Evolutionary conservation across 345 rosid genomes (phyloP).

Genomic region (Aegle marmelos): DNA sequence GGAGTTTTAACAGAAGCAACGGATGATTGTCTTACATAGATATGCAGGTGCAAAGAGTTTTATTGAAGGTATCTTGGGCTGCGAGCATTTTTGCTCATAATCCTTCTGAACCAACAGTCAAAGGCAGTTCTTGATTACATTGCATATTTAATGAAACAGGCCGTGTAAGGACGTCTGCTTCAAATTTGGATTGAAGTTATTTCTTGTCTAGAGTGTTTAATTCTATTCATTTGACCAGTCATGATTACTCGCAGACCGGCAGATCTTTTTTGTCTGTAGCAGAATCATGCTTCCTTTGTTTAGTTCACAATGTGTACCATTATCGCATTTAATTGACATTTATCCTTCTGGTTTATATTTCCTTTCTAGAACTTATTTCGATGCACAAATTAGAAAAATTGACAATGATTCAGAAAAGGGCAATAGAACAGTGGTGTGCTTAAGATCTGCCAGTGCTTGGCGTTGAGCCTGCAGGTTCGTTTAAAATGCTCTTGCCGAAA

Average conservation of each 20-base stretch:
- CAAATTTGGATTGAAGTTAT: neutral
- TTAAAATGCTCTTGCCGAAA: neutral
- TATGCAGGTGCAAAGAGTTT: neutral
- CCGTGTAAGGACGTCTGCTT: neutral
- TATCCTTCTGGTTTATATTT: neutral
- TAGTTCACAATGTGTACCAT: neutral
- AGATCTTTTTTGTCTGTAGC: neutral
- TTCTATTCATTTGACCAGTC: neutral
- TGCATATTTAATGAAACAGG: neutral
- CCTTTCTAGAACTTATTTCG: neutral
- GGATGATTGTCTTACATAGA: neutral
- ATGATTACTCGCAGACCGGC: neutral
- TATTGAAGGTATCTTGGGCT: neutral
- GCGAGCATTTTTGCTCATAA: neutral
- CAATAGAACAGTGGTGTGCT: neutral
- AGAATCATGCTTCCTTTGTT: neutral
- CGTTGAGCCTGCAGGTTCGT: neutral
- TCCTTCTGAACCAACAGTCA: neutral
- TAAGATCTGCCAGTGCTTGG: neutral
- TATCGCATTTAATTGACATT: neutral
- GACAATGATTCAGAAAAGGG: neutral
- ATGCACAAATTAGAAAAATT: neutral
- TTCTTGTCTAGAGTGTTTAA: neutral
- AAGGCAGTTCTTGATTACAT: neutral
- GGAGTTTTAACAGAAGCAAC: conserved; percentile 30